A percentile compares a stretch with the other conserved stretches of the same genome.
Conservation (phyloP, 1,284 basidiomycete genomes). For the Laetiporus sulphureus region DNA sequence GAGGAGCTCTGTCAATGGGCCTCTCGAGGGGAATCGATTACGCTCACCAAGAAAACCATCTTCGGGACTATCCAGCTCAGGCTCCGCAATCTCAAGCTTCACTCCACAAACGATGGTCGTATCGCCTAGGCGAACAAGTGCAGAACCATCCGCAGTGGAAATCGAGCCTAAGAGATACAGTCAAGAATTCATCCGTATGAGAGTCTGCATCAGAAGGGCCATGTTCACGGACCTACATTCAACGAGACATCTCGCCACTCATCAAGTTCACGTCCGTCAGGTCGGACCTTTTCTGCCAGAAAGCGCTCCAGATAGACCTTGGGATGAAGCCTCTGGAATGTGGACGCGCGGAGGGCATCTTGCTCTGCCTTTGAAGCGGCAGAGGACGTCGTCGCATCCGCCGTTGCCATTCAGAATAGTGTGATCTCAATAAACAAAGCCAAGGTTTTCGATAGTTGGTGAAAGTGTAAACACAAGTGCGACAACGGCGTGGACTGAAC, state of each 20-base stretch:
- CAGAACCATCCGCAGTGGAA: constrained; percentile 85
- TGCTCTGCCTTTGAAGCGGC: constrained; percentile 11
- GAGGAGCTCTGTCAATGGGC: too few species aligned
- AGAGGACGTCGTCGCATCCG: too few species aligned
- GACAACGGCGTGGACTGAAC: too few species aligned
- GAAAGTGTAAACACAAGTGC: too few species aligned
- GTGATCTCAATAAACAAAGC: too few species aligned
- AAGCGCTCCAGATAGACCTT: constrained; percentile 77
- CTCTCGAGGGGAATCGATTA: too few species aligned
- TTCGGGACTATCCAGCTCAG: constrained; percentile 67
- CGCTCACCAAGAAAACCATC: constrained; percentile 77
- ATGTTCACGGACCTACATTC: constrained; percentile 57
- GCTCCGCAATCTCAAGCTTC: constrained; percentile 91
- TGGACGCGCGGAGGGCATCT: constrained; percentile 48
- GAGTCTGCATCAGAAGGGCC: not conserved
- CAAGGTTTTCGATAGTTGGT: too few species aligned
- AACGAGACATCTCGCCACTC: constrained; percentile 66
- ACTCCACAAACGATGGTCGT: constrained; percentile 92
- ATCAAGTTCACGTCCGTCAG: constrained; percentile 63
- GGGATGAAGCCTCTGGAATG: constrained; percentile 81
- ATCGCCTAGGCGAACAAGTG: constrained; percentile 83
- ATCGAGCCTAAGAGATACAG: constrained; percentile 58
- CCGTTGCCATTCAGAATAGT: too few species aligned
- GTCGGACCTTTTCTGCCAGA: constrained; percentile 61
- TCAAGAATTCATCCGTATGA: not conserved